Evolutionary conservation across 345 rosid genomes (phyloP), one percentile per base, ranked within the genome.

Genomic region (Melastoma malabathricum): DNA sequence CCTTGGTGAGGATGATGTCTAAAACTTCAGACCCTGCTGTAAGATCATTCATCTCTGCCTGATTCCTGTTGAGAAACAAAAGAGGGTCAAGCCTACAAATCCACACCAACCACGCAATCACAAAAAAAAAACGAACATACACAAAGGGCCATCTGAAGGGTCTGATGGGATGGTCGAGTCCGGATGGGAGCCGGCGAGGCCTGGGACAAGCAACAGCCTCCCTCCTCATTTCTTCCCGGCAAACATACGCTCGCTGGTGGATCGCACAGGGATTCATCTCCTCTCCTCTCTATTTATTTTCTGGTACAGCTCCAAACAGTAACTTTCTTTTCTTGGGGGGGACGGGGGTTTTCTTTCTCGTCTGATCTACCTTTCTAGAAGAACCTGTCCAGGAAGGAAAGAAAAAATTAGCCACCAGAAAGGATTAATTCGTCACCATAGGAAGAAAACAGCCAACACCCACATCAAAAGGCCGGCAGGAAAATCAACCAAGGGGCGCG

Each of bases 1-100:
- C 98, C 92, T 84, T 82, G 0, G 82, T 38, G 52, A 84, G 82
- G 67, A 84, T 79, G 64, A 79, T 61, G 59, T 90, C 96, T 68
- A 86, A 77, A 61, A 77, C 66, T 68, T 90, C 94, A 53, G 57
- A 59, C 57, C 77, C 75, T 3, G 81, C 59, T 67, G 65, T 75
- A 6, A 94, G 65, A 54, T 84, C 96, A 68, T 56, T 59, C 18
- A 72, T 20, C 67, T 83, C 84, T 6, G 78, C 45, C 59, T 90
- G 96, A 55, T 78, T 79, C 69, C 96, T 86, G 75, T 47, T 39
- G 14, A 48, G 31, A 15, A 55, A 31, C 34, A 59, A 27, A 14
- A 22, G 2, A 13, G 38, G 53, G 31, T 44, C 41, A 34, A 34
- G 44, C 20, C 27, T 18, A 23, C 2, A 8, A 23, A 18, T 12